Base-by-base conservation (phyloP, 192 early-diverging fungal species). In the Mortierella claussenii region DNA sequence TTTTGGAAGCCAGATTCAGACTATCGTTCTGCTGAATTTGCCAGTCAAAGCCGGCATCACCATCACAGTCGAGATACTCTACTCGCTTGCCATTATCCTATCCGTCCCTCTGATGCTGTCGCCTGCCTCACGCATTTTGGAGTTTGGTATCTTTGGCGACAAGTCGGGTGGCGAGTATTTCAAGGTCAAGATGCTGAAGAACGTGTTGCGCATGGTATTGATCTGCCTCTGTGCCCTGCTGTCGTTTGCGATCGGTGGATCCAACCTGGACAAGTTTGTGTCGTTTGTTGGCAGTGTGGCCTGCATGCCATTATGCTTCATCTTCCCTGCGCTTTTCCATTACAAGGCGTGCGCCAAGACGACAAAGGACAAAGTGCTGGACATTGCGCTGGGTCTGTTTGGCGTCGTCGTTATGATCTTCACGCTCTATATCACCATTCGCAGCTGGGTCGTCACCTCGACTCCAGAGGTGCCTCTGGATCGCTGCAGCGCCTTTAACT, bases 261-360 rank as follows among this genome's bases (percentile, higher is more conserved):
- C 80, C 30, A 87, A 86, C 62, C 71, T 94, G 42, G 91, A 94
- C 80, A 89, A 89, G 61, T 89, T 93, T 66, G 92, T 84, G 82
- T 85, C 86, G 11, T 84, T 97, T 31, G 88, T 97, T 36, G 94
- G 94, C 2, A 90, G 89, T 50, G 86, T 93, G 30, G 89, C 92
- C 1, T 92, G 91, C 80, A 79, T 92, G 79, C 88, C 90, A 71
- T 49, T 91, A 20, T 87, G 88, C 52, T 91, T 95, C 44, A 83
- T 93, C 23, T 93, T 91, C 69, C 91, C 93, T 3, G 83, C 91
- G 0, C 44, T 93, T 21, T 95, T 93, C 82, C 92, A 93, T 56
- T 84, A 83, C 51, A 83, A 81, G 46, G 84, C 75, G 8, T 61
- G 78, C 10, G 80, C 83, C 15, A 53, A 80, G 43, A 79, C 80